Conservation (phyloP, 2,329 filamentous ascomycete genomes). For the Apiospora koreana region DNA sequence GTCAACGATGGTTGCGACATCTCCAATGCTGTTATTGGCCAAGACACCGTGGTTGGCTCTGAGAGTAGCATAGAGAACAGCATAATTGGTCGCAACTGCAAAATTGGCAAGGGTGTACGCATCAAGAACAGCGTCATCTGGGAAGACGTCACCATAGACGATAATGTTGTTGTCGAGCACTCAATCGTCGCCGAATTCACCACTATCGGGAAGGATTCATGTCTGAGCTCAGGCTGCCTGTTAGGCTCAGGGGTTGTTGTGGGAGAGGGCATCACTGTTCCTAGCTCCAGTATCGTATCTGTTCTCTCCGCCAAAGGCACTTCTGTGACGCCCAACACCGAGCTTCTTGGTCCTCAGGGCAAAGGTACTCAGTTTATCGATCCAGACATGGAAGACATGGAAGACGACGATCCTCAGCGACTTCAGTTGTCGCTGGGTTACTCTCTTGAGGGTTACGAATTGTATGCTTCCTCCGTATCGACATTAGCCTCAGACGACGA, state of each 20-base stretch:
- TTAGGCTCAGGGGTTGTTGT: constrained; percentile 79
- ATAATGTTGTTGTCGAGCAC: constrained; percentile 68
- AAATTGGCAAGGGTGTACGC: constrained; percentile 80
- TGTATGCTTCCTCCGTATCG: constrained; percentile 58
- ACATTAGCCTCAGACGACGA: constrained; percentile 66
- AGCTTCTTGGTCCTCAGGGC: constrained; percentile 50
- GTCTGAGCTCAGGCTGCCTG: constrained; percentile 70
- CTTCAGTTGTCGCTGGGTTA: constrained; percentile 60
- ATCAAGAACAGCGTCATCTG: constrained; percentile 86
- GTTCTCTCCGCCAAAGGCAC: constrained; percentile 40
- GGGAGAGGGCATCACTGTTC: constrained; percentile 57
- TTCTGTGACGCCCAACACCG: constrained; percentile 41
- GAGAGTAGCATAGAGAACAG: constrained; percentile 71
- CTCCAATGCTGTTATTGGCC: constrained; percentile 73
- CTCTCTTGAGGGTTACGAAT: constrained; percentile 51
- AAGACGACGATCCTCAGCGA: constrained; percentile 48
- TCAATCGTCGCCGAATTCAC: constrained; percentile 77
- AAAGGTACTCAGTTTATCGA: constrained; percentile 52
- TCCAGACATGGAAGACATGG: constrained; percentile 50
- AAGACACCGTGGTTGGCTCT: constrained; percentile 73
- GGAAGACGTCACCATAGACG: constrained; percentile 78
- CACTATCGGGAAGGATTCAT: constrained; percentile 69
- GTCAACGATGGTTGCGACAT: constrained; percentile 73
- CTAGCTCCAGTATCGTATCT: constrained; percentile 36
- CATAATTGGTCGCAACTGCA: constrained; percentile 81